A percentile compares a stretch with the other conserved stretches of the same genome.
Conservation (phyloP, 768 basidiomycete genomes). For the Pisolithus sp. region DNA sequence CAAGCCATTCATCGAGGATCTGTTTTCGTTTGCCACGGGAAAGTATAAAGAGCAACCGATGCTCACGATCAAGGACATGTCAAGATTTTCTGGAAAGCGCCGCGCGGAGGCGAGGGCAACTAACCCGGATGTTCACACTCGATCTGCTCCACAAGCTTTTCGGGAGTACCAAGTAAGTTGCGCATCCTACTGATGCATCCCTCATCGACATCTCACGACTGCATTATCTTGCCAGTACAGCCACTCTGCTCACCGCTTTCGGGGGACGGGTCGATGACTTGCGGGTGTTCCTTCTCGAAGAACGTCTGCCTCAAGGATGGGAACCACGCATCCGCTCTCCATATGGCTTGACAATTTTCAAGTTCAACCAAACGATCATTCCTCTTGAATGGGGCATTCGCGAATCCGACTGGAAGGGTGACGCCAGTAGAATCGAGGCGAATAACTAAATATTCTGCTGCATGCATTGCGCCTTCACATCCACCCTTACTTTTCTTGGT, state of each 20-base stretch:
- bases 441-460: neutral
- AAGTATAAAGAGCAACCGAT: constrained; percentile 43
- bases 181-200: neutral
- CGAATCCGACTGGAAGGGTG: constrained; percentile 16
- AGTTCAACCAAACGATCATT: constrained; percentile 42
- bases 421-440: neutral
- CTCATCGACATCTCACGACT: neutral
- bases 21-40: constrained; percentile 55
- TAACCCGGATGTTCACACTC: constrained; percentile 56
- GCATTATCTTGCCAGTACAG: constrained; percentile 37
- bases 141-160: constrained; percentile 50
- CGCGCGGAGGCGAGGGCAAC: constrained; percentile 46
- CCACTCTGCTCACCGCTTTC: constrained; percentile 62
- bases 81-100: constrained; percentile 51
- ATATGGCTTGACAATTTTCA: constrained; percentile 52
- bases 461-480: too few species aligned
- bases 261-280: constrained; percentile 59
- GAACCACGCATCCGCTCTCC: constrained; percentile 50
- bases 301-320: constrained; percentile 68
- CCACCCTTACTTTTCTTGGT: too few species aligned
- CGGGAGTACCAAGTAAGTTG: constrained; percentile 57
- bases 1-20: constrained; percentile 43
- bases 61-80: constrained; percentile 55
- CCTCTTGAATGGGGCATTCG: constrained; percentile 19
- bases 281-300: constrained; percentile 50